A percentile compares a stretch with the other conserved stretches of the same genome.
These are phyloP conservation scores for Exophiala sideris DNA, from an alignment of 2,329 filamentous ascomycete genomes.

Conservation along the genomic window DNA sequence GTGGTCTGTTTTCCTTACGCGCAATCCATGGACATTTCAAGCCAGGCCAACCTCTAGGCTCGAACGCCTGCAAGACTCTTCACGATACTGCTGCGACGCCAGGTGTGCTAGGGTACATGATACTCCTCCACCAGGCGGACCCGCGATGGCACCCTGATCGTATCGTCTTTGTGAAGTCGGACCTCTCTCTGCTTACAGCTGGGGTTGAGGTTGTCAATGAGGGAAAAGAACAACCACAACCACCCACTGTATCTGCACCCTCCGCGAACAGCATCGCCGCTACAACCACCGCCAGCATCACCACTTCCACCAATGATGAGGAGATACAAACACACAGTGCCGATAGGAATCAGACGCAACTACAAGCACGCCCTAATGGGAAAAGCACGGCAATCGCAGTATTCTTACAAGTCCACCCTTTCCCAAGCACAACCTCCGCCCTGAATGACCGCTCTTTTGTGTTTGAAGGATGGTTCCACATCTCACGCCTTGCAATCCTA, in stretches of 20 bases:
- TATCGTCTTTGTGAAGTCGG: conserved; percentile 20
- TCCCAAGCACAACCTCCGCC: background rate
- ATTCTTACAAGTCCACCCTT: conserved; percentile 9
- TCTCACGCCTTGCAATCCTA: conserved; percentile 13
- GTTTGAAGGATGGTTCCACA: conserved; percentile 17
- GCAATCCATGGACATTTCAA: background rate
- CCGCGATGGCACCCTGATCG: conserved; percentile 16
- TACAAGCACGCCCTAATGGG: background rate
- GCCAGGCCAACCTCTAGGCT: background rate
- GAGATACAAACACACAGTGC: background rate
- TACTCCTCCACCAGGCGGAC: conserved; percentile 21
- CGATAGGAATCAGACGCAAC: background rate
- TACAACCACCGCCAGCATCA: background rate
- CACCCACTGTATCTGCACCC: too few species aligned
- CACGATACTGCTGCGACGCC: conserved; percentile 16
- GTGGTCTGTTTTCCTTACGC: background rate
- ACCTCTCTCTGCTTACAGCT: conserved; percentile 13
- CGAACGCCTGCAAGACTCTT: conserved; percentile 10
- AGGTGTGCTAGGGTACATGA: conserved; percentile 14
- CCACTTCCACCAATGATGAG: background rate
- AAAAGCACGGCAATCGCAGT: conserved; percentile 5
- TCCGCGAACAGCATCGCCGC: background rate
- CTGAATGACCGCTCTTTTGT: conserved; percentile 1
- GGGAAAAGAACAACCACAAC: too few species aligned
- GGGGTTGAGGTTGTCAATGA: background rate